A percentile compares a stretch with the other conserved stretches of the same genome.
These are phyloP conservation scores for Harringtonia lauricola DNA, from an alignment of 2,329 filamentous ascomycete species.

Conservation along the genomic window DNA sequence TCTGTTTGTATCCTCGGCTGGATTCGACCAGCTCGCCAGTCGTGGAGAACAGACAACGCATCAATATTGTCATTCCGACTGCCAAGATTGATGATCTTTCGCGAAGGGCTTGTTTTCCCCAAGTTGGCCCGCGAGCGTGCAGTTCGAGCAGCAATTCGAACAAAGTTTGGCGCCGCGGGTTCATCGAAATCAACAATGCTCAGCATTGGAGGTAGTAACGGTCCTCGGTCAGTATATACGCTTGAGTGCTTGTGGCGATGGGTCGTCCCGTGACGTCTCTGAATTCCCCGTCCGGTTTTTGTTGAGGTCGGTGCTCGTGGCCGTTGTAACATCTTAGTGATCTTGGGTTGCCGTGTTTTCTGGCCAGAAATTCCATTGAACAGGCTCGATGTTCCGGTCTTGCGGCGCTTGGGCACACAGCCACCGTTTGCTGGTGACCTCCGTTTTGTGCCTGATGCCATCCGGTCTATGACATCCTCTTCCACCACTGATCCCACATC, in stretches of 20 bases:
- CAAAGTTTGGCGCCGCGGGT: slow-evolving; percentile 40
- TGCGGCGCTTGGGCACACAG: slow-evolving; percentile 19
- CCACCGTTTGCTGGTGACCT: slow-evolving; percentile 18
- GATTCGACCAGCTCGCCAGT: slow-evolving; percentile 46
- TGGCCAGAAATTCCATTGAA: slow-evolving; percentile 18
- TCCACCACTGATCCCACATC: slow-evolving; percentile 33
- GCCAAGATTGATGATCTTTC: slow-evolving; percentile 49
- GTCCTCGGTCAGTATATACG: too few species aligned
- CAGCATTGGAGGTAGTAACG: slow-evolving; percentile 30
- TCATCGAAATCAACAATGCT: slow-evolving; percentile 52
- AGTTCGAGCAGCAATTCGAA: slow-evolving; percentile 50
- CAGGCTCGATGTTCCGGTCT: slow-evolving; percentile 16
- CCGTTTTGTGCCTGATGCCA: slow-evolving; percentile 34
- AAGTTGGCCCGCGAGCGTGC: slow-evolving; percentile 33
- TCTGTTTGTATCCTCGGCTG: slow-evolving; percentile 19
- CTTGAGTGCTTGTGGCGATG: background rate
- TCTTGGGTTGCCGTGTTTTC: slow-evolving; percentile 20
- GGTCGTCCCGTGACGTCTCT: background rate
- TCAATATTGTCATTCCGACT: slow-evolving; percentile 50
- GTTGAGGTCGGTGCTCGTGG: slow-evolving; percentile 43
- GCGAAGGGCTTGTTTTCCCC: slow-evolving; percentile 42
- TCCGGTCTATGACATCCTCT: slow-evolving; percentile 39
- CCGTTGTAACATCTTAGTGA: slow-evolving; percentile 16
- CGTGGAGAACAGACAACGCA: slow-evolving; percentile 36
- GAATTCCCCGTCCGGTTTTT: slow-evolving; percentile 23